Evolutionary conservation across 225 moss, liverwort and hornwort species (phyloP).

Genomic region (Thuidium tamariscinum): DNA sequence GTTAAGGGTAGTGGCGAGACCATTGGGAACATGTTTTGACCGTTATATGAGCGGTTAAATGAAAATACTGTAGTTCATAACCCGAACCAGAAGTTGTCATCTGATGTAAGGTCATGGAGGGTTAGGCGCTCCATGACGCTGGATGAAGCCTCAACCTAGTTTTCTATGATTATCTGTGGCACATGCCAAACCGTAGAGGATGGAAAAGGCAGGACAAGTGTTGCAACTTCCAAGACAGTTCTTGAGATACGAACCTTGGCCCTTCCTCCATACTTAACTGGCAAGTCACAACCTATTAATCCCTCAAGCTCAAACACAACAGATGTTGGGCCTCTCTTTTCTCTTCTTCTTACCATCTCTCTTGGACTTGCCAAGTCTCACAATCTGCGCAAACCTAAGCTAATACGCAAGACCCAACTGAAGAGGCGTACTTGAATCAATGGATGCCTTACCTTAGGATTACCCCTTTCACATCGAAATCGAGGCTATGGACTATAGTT

Average conservation of each 20-base stretch:
- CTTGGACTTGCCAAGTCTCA: not conserved
- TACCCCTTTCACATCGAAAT: not conserved
- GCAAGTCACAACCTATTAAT: not conserved
- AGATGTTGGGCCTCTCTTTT: not conserved
- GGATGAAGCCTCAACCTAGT: conserved; percentile 14
- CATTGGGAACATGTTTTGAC: conserved; percentile 2
- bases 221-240: conserved; percentile 10
- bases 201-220: conserved; percentile 5
- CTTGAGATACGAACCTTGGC: not conserved
- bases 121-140: not conserved
- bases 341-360: not conserved
- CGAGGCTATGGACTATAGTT: not conserved
- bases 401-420: not conserved
- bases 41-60: conserved; percentile 26
- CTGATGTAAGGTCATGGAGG: not conserved
- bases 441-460: not conserved
- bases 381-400: not conserved
- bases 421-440: not conserved
- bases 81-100: conserved; percentile 5
- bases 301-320: not conserved
- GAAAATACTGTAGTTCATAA: not conserved
- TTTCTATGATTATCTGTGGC: conserved; percentile 10
- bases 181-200: not conserved
- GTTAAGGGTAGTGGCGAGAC: not conserved
- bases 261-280: not conserved